These are phyloP conservation scores for Lithospermum erythrorhizon DNA, from an alignment of 257 asterid genomes.

Conservation along the genomic window DNA sequence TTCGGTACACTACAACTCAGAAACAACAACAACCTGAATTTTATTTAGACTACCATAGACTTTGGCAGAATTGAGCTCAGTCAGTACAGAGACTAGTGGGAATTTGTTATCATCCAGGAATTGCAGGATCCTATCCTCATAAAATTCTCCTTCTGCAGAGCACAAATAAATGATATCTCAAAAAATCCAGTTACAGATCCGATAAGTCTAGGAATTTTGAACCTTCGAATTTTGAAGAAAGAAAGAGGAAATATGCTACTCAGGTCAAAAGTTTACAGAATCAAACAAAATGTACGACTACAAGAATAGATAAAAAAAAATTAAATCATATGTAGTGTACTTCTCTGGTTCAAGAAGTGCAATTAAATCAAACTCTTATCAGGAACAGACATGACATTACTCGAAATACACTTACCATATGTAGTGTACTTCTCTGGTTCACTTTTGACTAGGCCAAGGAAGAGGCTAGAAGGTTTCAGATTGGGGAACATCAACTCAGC, in stretches of 20 bases:
- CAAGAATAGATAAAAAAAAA: too few species aligned
- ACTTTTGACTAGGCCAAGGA: slow-evolving; percentile 72
- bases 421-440: slow-evolving; percentile 74
- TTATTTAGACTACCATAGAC: slow-evolving; percentile 55
- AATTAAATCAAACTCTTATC: not conserved
- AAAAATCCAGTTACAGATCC: not conserved
- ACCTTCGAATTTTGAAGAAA: not conserved
- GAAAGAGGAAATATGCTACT: not conserved
- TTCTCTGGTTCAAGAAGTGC: not conserved
- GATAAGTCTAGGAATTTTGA: not conserved
- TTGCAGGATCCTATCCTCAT: slow-evolving; percentile 39
- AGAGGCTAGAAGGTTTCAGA: slow-evolving; percentile 24
- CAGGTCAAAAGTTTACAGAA: not conserved
- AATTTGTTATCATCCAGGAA: slow-evolving; percentile 70
- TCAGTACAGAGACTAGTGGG: slow-evolving; percentile 66
- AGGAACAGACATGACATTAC: not conserved
- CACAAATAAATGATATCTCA: not conserved
- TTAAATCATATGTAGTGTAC: too few species aligned
- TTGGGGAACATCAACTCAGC: slow-evolving; percentile 49
- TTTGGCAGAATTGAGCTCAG: slow-evolving; percentile 81
- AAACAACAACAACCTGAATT: slow-evolving; percentile 50
- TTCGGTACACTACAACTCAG: slow-evolving; percentile 9
- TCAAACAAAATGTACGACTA: not conserved
- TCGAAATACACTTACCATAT: slow-evolving; percentile 40
- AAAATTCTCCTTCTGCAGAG: slow-evolving; percentile 50